phyloP scores from a whole-genome alignment of 2,329 filamentous ascomycete species.

The Samsoniella hepiali region DNA sequence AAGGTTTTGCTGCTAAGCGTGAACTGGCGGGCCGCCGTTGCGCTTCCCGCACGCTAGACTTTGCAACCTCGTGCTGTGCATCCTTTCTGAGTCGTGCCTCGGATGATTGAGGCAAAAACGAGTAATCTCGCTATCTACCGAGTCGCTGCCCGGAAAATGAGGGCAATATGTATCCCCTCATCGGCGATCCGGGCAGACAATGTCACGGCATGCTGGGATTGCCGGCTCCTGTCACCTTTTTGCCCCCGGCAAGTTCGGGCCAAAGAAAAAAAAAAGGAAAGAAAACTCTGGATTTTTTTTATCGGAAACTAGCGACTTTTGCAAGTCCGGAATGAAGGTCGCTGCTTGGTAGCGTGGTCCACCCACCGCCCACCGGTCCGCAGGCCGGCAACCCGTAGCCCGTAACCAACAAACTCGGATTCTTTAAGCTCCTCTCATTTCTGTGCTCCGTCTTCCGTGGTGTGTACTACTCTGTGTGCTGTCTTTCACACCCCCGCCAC shows the following conservation, averaged over 20 bases:
- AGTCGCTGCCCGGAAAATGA: not conserved
- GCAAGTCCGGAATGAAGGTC: not conserved
- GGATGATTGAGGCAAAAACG: slow-evolving; percentile 9
- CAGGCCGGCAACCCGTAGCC: not conserved
- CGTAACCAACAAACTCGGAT: slow-evolving; percentile 6
- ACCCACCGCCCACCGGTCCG: slow-evolving; percentile 5
- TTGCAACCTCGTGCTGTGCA: not conserved
- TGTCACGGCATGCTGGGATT: not conserved
- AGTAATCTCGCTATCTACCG: not conserved
- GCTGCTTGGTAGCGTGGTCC: slow-evolving; percentile 1
- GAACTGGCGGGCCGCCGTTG: slow-evolving; percentile 15
- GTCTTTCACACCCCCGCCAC: slow-evolving; percentile 1
- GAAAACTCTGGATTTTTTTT: not conserved
- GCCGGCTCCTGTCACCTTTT: not conserved
- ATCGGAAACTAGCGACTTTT: not conserved
- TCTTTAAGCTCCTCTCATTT: not conserved
- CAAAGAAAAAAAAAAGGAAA: not conserved
- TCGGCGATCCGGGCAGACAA: not conserved
- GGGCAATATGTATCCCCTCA: not conserved
- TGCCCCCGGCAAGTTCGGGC: not conserved
- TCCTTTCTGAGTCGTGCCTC: slow-evolving; percentile 1
- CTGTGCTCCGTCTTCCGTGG: not conserved
- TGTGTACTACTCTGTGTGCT: not conserved
- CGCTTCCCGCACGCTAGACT: slow-evolving; percentile 13
- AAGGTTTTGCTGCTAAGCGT: not conserved